Conservation (phyloP, 179 eudicot species). For the Carnegiea gigantea region DNA sequence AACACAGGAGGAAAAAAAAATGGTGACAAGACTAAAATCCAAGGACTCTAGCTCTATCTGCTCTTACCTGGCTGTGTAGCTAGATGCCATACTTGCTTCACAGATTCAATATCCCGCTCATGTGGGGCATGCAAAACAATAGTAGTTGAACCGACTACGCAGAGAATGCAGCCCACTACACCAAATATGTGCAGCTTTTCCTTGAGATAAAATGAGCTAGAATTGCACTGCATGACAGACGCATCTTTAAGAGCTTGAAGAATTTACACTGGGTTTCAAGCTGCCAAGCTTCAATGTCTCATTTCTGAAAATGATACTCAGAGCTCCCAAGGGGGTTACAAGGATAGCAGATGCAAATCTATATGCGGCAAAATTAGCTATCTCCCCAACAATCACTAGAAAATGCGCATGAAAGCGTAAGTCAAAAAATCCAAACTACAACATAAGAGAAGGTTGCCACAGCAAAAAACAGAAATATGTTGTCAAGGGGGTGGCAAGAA, state of each 20-base stretch:
- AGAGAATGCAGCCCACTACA: conserved; percentile 83
- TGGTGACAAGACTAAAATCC: conserved; percentile 10
- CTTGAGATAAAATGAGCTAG: conserved; percentile 88
- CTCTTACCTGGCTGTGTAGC: conserved; percentile 79
- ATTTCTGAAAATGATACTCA: conserved; percentile 95
- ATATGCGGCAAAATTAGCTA: conserved; percentile 94
- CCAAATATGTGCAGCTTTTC: conserved; percentile 90
- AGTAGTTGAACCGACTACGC: conserved; percentile 86
- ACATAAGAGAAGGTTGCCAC: background rate
- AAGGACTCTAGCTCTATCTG: background rate
- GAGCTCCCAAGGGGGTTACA: conserved; percentile 93
- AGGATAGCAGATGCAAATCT: conserved; percentile 98
- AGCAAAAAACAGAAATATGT: background rate
- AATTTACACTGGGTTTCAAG: conserved; percentile 3
- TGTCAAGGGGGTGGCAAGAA: background rate
- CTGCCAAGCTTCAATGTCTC: background rate
- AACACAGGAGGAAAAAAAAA: background rate
- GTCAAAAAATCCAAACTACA: background rate
- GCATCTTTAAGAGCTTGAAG: conserved; percentile 16
- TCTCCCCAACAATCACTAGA: conserved; percentile 90
- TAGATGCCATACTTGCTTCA: conserved; percentile 83
- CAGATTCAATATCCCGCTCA: conserved; percentile 71
- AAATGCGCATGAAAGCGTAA: conserved; percentile 2
- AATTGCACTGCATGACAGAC: conserved; percentile 73
- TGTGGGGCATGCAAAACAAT: conserved; percentile 93